These are phyloP conservation scores for Pichia sp. DNA, from an alignment of 1,139 yeast genomes.

Conservation along the genomic window DNA sequence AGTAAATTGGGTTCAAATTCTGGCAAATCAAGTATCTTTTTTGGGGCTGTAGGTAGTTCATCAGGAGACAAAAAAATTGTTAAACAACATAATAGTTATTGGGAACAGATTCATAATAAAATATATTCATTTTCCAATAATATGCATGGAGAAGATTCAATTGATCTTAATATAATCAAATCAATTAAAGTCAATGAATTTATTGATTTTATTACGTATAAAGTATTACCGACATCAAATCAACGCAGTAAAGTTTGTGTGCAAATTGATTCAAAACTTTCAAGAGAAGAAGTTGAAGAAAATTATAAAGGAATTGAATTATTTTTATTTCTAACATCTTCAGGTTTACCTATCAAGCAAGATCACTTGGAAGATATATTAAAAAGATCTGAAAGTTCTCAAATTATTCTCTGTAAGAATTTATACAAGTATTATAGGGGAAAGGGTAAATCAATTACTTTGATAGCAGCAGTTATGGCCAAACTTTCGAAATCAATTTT, in stretches of 20 bases:
- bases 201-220: constrained; percentile 29
- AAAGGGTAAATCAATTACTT: constrained; percentile 30
- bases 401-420: constrained; percentile 32
- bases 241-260: constrained; percentile 36
- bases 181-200: constrained; percentile 31
- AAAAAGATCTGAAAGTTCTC: constrained; percentile 32
- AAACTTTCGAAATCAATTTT: constrained; percentile 15
- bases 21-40: constrained; percentile 35
- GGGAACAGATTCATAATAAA: constrained; percentile 44
- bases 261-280: constrained; percentile 34
- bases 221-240: constrained; percentile 36
- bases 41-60: constrained; percentile 31
- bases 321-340: constrained; percentile 36
- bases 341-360: constrained; percentile 38
- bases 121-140: constrained; percentile 35
- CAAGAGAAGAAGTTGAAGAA: constrained; percentile 31
- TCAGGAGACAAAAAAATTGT: constrained; percentile 28
- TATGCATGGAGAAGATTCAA: constrained; percentile 30
- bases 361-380: constrained; percentile 35
- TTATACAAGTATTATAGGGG: constrained; percentile 35
- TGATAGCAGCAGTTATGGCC: constrained; percentile 21
- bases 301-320: constrained; percentile 35
- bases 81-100: constrained; percentile 38
- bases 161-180: constrained; percentile 30
- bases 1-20: constrained; percentile 25